Evolutionary conservation across 2,329 filamentous ascomycete species (phyloP), one percentile per base, ranked within the genome.

Genomic region (Fusarium dlaminii): DNA sequence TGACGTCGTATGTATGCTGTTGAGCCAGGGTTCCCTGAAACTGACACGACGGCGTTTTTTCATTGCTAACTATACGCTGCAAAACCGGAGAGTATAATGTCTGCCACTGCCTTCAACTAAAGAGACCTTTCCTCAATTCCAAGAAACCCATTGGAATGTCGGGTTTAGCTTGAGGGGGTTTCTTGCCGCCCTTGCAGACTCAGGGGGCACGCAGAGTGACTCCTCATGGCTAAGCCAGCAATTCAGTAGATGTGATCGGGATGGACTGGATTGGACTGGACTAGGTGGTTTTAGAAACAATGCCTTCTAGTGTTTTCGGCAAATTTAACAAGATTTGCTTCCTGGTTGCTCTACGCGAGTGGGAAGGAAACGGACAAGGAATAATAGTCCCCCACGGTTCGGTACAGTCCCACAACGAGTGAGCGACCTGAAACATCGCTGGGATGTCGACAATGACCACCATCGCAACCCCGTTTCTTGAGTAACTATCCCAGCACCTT

Each of bases 341-440:
- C 30, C 46, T 48, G 63, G n/a, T 15, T 15, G 45, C 55, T 58
- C 40, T 34, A 32, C 29, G 49, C 29, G 66, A 63, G 29, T 45
- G 40, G 43, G 46, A 62, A 69, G 48, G 46, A 61, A 72, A 72
- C 58, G 45, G 59, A 57, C 49, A 70, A 68, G 58, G 74, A 74
- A 70, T 72, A 48, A n/a, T 46, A 63, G 63, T 58, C 68, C 66
- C 73, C 72, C 74, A 65, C 51, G 63, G 64, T 46, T 67, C 59
- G 69, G 72, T 55, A 68, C 46, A 63, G 76, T 76, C 67, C 76
- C 76, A 76, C 74, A 72, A 27, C 58, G 63, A 52, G 36, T 63
- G 63, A 49, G 68, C 55, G 57, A 78, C 77, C 77, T 78, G 77
- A 78, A 78, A 78, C 77, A 77, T 66, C 57, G 60, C 75, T 72